Percentiles rank a stretch among this genome's conserved stretches.
Conservation (phyloP, 805 yeast genomes). For the Yamadazyma ubonensis region DNA sequence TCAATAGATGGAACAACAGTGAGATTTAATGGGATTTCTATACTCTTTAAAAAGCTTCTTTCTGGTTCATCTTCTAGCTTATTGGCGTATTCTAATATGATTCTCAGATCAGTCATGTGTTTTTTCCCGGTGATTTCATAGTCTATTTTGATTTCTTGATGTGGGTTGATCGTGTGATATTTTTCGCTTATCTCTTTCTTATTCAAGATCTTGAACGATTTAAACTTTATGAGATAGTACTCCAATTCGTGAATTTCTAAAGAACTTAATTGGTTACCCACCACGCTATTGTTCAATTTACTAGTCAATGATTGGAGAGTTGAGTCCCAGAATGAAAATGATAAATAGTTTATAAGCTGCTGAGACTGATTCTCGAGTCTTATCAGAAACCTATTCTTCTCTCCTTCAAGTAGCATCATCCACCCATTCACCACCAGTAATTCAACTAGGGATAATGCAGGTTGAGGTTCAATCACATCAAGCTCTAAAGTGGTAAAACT, state of each 20-base stretch:
- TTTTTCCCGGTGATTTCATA: constrained; percentile 69
- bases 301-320: constrained; percentile 62
- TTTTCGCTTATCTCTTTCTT: constrained; percentile 38
- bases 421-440: constrained; percentile 60
- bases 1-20: constrained; percentile 75
- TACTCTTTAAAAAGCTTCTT: constrained; percentile 45
- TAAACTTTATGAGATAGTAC: constrained; percentile 57
- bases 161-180: constrained; percentile 40
- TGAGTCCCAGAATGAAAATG: constrained; percentile 69
- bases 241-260: constrained; percentile 75
- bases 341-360: constrained; percentile 54
- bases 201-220: constrained; percentile 55
- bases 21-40: constrained; percentile 66
- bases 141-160: constrained; percentile 45
- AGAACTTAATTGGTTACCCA: constrained; percentile 40
- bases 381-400: constrained; percentile 50
- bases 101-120: constrained; percentile 64
- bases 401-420: constrained; percentile 81
- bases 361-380: constrained; percentile 57
- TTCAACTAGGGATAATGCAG: constrained; percentile 53
- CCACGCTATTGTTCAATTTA: constrained; percentile 39
- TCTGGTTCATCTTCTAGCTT: constrained; percentile 19
- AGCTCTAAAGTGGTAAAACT: constrained; percentile 18
- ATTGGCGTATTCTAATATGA: constrained; percentile 63
- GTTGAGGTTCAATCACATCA: constrained; percentile 52